These are phyloP conservation scores for Penicillium sp. DNA, from an alignment of 2,329 filamentous ascomycete genomes.

Conservation along the genomic window DNA sequence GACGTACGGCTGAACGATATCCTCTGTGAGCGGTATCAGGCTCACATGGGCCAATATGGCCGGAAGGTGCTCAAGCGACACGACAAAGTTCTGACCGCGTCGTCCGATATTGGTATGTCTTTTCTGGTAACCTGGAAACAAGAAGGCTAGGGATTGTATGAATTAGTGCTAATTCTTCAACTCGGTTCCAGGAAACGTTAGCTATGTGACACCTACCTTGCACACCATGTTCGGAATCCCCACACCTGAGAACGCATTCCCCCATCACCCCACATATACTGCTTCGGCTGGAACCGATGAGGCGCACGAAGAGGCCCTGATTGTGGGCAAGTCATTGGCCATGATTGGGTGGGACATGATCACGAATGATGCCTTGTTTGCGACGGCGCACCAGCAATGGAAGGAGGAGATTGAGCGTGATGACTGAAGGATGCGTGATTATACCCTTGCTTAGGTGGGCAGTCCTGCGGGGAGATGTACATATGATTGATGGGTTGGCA, in stretches of 20 bases:
- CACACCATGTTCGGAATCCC: constrained; percentile 53
- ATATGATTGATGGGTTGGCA: background rate
- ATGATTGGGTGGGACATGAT: constrained; percentile 38
- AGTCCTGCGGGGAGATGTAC: background rate
- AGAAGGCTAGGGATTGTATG: background rate
- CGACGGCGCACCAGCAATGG: constrained; percentile 29
- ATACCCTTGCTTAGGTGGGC: too few relatives aligned
- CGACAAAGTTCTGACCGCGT: constrained; percentile 44
- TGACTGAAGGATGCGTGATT: constrained; percentile 8
- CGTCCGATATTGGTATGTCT: constrained; percentile 49
- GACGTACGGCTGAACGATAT: constrained; percentile 50
- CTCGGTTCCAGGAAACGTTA: constrained; percentile 48
- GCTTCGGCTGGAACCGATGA: constrained; percentile 46
- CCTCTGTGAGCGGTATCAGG: constrained; percentile 47
- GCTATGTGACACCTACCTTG: constrained; percentile 50
- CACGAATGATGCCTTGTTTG: constrained; percentile 26
- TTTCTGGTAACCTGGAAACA: background rate
- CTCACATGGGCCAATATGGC: constrained; percentile 47
- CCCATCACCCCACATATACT: constrained; percentile 48
- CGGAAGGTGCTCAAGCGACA: constrained; percentile 40
- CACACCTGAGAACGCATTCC: constrained; percentile 34
- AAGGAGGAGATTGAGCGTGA: constrained; percentile 20
- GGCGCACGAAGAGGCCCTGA: constrained; percentile 46
- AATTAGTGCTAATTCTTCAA: background rate
- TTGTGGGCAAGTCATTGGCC: constrained; percentile 51